Base-by-base conservation (phyloP, 2,329 filamentous ascomycete genomes). In the Claviceps lovelessii region DNA sequence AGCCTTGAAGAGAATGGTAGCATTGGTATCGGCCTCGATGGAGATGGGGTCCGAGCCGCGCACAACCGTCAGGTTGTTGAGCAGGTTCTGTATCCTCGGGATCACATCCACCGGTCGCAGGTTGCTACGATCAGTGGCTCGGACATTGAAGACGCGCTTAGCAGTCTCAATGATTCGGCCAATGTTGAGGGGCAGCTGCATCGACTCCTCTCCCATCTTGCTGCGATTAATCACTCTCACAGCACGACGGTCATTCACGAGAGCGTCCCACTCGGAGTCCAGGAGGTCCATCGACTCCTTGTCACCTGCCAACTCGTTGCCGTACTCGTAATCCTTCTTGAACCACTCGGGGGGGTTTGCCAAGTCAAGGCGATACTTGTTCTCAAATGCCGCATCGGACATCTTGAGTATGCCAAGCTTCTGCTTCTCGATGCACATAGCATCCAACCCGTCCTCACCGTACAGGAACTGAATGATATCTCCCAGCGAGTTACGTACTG, bases 391-490 rank as follows among this genome's bases (percentile, higher is more conserved):
- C 48, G 77, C 75, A 62, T 89, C 78, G 2, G 88, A 89, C 69
- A 88, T 83, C 60, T 84, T 85, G 67, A 97, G 86, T 65, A 88
- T 85, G 63, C 95, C 89, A 59, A 98, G 81, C 54, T 81, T 81
- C 70, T 98, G 94, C 64, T 90, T 88, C 73, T 99, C 93, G 56
- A 99, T 97, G 68, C 85, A 82, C 60, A 87, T 86, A 65, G 88
- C 94, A 69, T 98, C 94, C 8, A 97, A 79, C 65, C 93, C 94
- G 70, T 98, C 94, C 68, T 98, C 93, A 65, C 93, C 93, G 61
- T 98, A 98, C 58, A 96, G 78, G 73, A 98, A 98, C 66, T 98
- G 91, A 54, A 98, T 85, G 59, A 98, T 86, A 63, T 98, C 94
- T 49, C 93, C 93, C 48, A 97, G 78, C 2, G 93, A 98, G 71